These are phyloP conservation scores for Coemansia asiatica DNA, from an alignment of 192 early-diverging fungal genomes.

Conservation along the genomic window DNA sequence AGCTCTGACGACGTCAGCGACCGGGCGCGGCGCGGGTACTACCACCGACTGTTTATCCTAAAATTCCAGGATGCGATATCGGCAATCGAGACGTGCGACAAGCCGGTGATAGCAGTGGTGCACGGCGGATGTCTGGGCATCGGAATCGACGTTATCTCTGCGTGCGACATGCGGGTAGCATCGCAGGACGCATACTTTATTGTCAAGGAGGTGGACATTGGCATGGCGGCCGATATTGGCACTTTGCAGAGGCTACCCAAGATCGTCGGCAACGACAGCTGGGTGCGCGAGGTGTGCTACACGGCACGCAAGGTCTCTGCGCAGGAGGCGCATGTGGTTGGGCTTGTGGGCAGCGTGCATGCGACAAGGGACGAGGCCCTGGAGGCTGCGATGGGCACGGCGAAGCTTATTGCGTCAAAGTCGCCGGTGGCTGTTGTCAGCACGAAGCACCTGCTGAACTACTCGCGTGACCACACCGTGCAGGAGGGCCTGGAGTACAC, in stretches of 20 bases:
- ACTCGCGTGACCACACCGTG: slow-evolving; percentile 89
- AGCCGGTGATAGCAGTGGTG: slow-evolving; percentile 87
- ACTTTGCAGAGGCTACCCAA: slow-evolving; percentile 95
- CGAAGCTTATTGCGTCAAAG: slow-evolving; percentile 78
- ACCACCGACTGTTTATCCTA: slow-evolving; percentile 49
- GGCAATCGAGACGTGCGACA: slow-evolving; percentile 79
- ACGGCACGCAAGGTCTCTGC: slow-evolving; percentile 75
- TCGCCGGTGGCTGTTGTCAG: slow-evolving; percentile 83
- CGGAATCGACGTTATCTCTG: slow-evolving; percentile 84
- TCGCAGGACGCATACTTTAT: slow-evolving; percentile 76
- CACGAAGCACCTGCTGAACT: slow-evolving; percentile 88
- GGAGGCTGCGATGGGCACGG: slow-evolving; percentile 64
- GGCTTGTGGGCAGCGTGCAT: slow-evolving; percentile 62
- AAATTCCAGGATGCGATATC: slow-evolving; percentile 69
- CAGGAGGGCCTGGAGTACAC: slow-evolving; percentile 86
- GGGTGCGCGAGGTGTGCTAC: slow-evolving; percentile 87
- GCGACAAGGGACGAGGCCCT: slow-evolving; percentile 26
- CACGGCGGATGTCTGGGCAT: slow-evolving; percentile 85
- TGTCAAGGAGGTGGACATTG: slow-evolving; percentile 93
- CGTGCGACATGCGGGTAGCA: slow-evolving; percentile 89
- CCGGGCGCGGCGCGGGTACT: slow-evolving; percentile 48
- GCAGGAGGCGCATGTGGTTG: slow-evolving; percentile 62
- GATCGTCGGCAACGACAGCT: slow-evolving; percentile 85
- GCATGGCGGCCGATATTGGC: slow-evolving; percentile 89
- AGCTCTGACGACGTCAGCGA: slow-evolving; percentile 13